Evolutionary conservation across 345 rosid genomes (phyloP).

Genomic region (Euclidium syriacum): DNA sequence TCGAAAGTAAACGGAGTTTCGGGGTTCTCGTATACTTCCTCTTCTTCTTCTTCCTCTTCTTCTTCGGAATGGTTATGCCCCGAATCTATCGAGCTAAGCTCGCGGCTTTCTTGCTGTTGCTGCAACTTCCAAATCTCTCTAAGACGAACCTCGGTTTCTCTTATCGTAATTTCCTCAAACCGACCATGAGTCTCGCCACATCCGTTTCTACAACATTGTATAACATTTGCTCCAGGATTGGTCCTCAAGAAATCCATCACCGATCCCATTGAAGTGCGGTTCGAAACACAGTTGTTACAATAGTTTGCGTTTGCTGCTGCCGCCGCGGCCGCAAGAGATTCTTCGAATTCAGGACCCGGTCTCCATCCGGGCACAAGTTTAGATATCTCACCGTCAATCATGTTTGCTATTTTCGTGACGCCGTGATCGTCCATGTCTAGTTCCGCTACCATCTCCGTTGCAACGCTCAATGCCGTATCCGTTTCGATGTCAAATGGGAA

Average conservation of each 20-base stretch:
- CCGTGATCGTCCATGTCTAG: slow-evolving; percentile 89
- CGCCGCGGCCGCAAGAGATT: slow-evolving; percentile 42
- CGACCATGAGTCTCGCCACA: slow-evolving; percentile 90
- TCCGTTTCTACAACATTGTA: slow-evolving; percentile 64
- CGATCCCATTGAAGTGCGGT: slow-evolving; percentile 76
- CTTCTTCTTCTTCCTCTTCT: slow-evolving; percentile 38
- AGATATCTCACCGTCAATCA: slow-evolving; percentile 86
- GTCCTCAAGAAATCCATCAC: slow-evolving; percentile 64
- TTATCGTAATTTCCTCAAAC: slow-evolving; percentile 72
- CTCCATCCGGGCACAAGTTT: slow-evolving; percentile 85
- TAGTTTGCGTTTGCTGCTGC: slow-evolving; percentile 44
- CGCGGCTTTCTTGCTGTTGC: slow-evolving; percentile 73
- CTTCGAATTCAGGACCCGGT: slow-evolving; percentile 65
- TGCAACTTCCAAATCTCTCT: slow-evolving; percentile 59
- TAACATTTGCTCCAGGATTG: slow-evolving; percentile 44
- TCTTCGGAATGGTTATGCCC: slow-evolving; percentile 71
- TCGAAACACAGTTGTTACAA: slow-evolving; percentile 78
- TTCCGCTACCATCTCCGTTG: slow-evolving; percentile 94
- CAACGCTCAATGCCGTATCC: slow-evolving; percentile 87
- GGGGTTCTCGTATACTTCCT: slow-evolving; percentile 27
- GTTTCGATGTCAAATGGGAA: slow-evolving; percentile 78
- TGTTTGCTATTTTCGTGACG: slow-evolving; percentile 78
- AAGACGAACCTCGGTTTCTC: slow-evolving; percentile 50
- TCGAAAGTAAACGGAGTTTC: slow-evolving; percentile 26
- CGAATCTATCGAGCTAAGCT: slow-evolving; percentile 60